These are phyloP conservation scores for Calocybe gambosa DNA, from an alignment of 1,284 basidiomycete species.

Conservation along the genomic window DNA sequence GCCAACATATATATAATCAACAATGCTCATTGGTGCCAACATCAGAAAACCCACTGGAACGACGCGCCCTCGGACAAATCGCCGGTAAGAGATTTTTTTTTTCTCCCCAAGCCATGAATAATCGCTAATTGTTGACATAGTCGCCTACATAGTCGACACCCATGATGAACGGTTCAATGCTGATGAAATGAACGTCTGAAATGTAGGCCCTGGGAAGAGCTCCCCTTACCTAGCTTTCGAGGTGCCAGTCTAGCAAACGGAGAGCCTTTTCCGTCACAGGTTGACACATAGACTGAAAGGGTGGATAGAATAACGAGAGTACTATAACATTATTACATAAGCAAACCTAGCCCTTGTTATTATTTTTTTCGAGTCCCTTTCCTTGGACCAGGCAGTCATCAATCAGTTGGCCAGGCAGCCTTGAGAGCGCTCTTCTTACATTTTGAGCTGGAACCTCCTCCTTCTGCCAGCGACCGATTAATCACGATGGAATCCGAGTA, in stretches of 20 bases:
- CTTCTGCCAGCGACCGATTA: conserved; percentile 15
- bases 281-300: neutral
- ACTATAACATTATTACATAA: conserved; percentile 16
- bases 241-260: neutral
- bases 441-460: conserved; percentile 6
- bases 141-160: neutral
- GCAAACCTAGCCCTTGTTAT: conserved; percentile 1
- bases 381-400: conserved; percentile 12
- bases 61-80: too few species aligned
- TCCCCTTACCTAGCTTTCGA: neutral
- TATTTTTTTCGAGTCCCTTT: conserved; percentile 8
- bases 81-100: too few species aligned
- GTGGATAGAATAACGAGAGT: neutral
- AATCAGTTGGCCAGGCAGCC: conserved; percentile 7
- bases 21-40: too few species aligned
- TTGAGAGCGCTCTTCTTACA: conserved; percentile 2
- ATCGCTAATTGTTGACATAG: too few species aligned
- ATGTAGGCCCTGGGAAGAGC: neutral
- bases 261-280: neutral
- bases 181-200: neutral
- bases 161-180: neutral
- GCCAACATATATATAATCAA: too few species aligned
- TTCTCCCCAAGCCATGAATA: too few species aligned
- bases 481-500: conserved; percentile 32
- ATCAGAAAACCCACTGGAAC: too few species aligned